Evolutionary conservation across 1,139 yeast genomes (phyloP), one percentile per base, ranked within the genome.

Genomic region (Spathaspora sp.): DNA sequence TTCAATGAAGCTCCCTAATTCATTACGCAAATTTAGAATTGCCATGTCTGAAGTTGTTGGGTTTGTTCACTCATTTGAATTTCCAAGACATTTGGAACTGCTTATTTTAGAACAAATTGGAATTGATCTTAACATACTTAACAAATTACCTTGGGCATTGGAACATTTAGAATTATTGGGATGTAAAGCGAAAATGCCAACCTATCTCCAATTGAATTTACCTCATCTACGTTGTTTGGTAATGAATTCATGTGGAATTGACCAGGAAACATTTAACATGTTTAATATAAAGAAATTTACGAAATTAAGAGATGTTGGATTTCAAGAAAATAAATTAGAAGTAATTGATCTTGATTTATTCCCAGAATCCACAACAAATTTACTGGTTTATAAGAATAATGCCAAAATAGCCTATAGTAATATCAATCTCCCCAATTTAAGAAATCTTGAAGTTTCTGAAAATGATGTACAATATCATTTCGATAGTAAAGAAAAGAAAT

Each of bases 401-500:
- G 43, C 36, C 1, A 27, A 23, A 11, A 34, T 41, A 10, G 24
- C 27, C 13, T 23, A 37, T 10, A 26, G 33, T 7, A 18, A 23
- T 15, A 25, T 38, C 9, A 11, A 41, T 33, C 43, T 41, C 11
- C 84, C 83, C 18, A 72, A 75, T 40, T 70, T 86, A 55, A 76
- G 74, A 55, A 85, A 82, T 60, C 66, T 86, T 51, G 93, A 86
- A 59, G 56, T 86, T 16, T 84, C 90, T 2, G 82, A 83, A 51
- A 86, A 86, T 59, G 78, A 80, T 31, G 38, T 40, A 23, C 18
- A 26, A 23, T 20, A 20, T 13, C 34, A 31, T 31, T 31, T 13
- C 9, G 9, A 13, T 15, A 2, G 13, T 3, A 15, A 13, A 31
- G 11, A 40, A 13, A 23, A 6, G 9, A 40, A 31, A 15, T 5